Percentiles rank a stretch among this genome's conserved stretches.
phyloP scores from a whole-genome alignment of 306 rosid genomes.

The Prunus kanzakura region DNA sequence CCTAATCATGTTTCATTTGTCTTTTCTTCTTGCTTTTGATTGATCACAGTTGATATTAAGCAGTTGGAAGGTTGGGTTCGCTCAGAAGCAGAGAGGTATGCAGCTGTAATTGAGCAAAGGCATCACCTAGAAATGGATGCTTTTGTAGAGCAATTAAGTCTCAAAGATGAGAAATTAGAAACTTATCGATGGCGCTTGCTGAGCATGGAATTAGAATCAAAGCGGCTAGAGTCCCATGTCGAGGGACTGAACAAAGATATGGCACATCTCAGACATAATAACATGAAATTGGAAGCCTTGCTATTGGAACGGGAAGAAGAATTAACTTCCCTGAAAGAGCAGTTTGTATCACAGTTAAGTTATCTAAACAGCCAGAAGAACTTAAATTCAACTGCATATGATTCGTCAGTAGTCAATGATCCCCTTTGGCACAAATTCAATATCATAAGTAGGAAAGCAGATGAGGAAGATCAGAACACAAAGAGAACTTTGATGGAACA shows the following conservation, averaged over 20 bases:
- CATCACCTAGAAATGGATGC: constrained; percentile 88
- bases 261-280: constrained; percentile 66
- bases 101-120: constrained; percentile 65
- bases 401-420: too few species aligned
- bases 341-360: constrained; percentile 51
- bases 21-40: constrained; percentile 12
- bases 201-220: constrained; percentile 77
- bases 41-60: constrained; percentile 55
- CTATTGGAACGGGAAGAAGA: constrained; percentile 59
- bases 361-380: constrained; percentile 30
- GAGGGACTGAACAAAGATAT: constrained; percentile 66
- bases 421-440: constrained; percentile 14
- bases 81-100: constrained; percentile 82
- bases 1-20: constrained; percentile 7
- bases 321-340: constrained; percentile 54
- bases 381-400: too few species aligned
- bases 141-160: constrained; percentile 79
- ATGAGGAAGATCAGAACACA: constrained; percentile 45
- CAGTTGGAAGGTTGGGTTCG: constrained; percentile 74
- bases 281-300: constrained; percentile 64
- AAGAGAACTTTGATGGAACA: constrained; percentile 34
- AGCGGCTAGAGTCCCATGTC: constrained; percentile 69
- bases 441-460: constrained; percentile 44
- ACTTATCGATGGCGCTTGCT: constrained; percentile 74
- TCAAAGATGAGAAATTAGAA: constrained; percentile 86